Conservation (phyloP, 176 grass and related monocot species). For the Urochloa ruziziensis region DNA sequence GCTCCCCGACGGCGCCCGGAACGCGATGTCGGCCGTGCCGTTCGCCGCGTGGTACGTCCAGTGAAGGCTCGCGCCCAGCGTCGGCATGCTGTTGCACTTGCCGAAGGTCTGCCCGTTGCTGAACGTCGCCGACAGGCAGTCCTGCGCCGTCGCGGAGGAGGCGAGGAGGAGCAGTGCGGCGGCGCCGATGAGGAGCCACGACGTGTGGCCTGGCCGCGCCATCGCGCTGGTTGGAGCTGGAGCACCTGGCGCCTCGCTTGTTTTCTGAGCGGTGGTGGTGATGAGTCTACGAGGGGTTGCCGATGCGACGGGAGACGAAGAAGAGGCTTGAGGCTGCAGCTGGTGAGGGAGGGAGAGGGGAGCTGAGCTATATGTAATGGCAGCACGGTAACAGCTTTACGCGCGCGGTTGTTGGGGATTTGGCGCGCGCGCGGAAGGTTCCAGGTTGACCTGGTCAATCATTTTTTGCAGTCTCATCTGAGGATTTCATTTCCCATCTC, state of each 20-base stretch:
- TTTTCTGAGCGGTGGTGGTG: background rate
- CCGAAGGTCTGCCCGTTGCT: slow-evolving; percentile 39
- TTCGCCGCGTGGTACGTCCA: slow-evolving; percentile 82
- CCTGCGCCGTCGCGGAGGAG: slow-evolving; percentile 40
- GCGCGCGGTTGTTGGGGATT: slow-evolving; percentile 37
- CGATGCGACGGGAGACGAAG: background rate
- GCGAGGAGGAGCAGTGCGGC: slow-evolving; percentile 13
- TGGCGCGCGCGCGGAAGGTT: slow-evolving; percentile 35
- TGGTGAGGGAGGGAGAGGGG: background rate
- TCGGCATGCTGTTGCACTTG: slow-evolving; percentile 43
- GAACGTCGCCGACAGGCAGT: slow-evolving; percentile 49
- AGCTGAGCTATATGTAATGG: slow-evolving; percentile 6
- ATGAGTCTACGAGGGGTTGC: too few species aligned
- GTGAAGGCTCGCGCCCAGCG: slow-evolving; percentile 64
- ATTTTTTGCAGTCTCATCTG: background rate
- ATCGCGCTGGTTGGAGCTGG: slow-evolving; percentile 2
- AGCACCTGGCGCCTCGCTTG: background rate
- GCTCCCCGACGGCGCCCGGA: slow-evolving; percentile 33
- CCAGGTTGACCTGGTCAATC: background rate
- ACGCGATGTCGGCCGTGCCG: slow-evolving; percentile 67
- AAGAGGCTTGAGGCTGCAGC: background rate
- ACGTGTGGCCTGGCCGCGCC: slow-evolving; percentile 32
- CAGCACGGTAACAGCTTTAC: background rate
- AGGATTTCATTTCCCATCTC: background rate
- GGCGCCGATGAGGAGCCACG: slow-evolving; percentile 25